These are phyloP conservation scores for Cercospora janseana DNA, from an alignment of 2,329 filamentous ascomycete species.

Conservation along the genomic window DNA sequence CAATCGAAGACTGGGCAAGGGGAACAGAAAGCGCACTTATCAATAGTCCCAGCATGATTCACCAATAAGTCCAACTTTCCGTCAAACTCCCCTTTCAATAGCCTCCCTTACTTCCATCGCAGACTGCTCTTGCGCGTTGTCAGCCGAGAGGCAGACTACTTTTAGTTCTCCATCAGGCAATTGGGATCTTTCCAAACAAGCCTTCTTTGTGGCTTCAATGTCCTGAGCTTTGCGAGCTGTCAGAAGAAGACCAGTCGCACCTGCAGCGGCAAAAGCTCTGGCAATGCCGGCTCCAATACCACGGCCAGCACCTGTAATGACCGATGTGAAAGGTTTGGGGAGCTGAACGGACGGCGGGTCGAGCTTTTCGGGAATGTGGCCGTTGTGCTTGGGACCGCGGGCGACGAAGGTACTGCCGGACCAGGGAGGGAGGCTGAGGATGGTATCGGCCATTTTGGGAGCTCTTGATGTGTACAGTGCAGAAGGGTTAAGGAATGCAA, in stretches of 20 bases:
- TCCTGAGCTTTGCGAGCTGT: slow-evolving; percentile 28
- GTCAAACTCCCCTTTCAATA: neutral
- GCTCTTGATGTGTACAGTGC: neutral
- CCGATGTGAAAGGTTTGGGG: slow-evolving; percentile 30
- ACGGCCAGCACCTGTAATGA: slow-evolving; percentile 37
- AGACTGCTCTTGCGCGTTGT: neutral
- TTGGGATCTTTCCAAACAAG: slow-evolving; percentile 14
- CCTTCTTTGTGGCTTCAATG: slow-evolving; percentile 27
- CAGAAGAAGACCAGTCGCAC: slow-evolving; percentile 34
- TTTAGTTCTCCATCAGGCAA: neutral
- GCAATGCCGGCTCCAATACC: slow-evolving; percentile 37
- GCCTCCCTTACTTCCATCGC: neutral
- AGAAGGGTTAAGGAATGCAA: too few relatives aligned
- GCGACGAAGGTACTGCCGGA: slow-evolving; percentile 7
- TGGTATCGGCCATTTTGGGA: neutral
- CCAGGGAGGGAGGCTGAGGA: slow-evolving; percentile 2
- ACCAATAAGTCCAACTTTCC: slow-evolving; percentile 18
- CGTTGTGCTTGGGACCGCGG: slow-evolving; percentile 1
- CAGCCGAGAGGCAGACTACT: slow-evolving; percentile 1
- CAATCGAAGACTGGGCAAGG: neutral
- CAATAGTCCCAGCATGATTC: slow-evolving; percentile 20
- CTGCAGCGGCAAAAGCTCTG: slow-evolving; percentile 34
- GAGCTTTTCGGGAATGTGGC: slow-evolving; percentile 10
- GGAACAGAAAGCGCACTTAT: neutral
- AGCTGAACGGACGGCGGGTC: neutral